Conservation (phyloP, 2,329 filamentous ascomycete species). For the Cadophora sp. region DNA sequence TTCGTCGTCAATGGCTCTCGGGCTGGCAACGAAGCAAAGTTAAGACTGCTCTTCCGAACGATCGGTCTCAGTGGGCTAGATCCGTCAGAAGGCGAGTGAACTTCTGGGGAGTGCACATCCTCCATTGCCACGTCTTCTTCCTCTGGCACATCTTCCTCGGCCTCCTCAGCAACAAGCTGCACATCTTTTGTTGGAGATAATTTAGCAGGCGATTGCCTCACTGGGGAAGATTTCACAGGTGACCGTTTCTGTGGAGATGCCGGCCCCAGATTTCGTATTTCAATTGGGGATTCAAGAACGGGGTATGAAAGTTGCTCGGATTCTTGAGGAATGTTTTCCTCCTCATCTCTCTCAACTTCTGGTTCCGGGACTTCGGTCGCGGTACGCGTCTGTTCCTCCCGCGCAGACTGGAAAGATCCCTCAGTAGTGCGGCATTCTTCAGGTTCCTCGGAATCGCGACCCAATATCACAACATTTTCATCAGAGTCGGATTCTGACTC, state of each 20-base stretch:
- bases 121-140: slow-evolving; percentile 48
- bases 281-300: slow-evolving; percentile 39
- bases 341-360: slow-evolving; percentile 21
- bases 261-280: slow-evolving; percentile 26
- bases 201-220: slow-evolving; percentile 23
- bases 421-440: slow-evolving; percentile 40
- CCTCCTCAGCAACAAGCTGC: slow-evolving; percentile 14
- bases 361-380: slow-evolving; percentile 23
- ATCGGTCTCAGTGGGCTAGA: slow-evolving; percentile 79
- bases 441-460: slow-evolving; percentile 37
- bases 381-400: slow-evolving; percentile 52
- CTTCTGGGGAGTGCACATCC: slow-evolving; percentile 49
- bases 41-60: slow-evolving; percentile 91
- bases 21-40: slow-evolving; percentile 90
- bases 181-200: slow-evolving; percentile 26
- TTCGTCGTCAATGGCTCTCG: slow-evolving; percentile 85
- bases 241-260: slow-evolving; percentile 37
- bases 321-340: slow-evolving; percentile 20
- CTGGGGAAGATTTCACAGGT: slow-evolving; percentile 28
- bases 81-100: slow-evolving; percentile 65
- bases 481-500: slow-evolving; percentile 24
- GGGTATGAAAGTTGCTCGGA: slow-evolving; percentile 31
- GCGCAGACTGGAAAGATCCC: slow-evolving; percentile 51
- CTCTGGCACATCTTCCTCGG: slow-evolving; percentile 6
- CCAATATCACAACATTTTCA: slow-evolving; percentile 30